These are phyloP conservation scores for Hypomyces rosellus DNA, from an alignment of 2,329 filamentous ascomycete genomes.

Conservation along the genomic window DNA sequence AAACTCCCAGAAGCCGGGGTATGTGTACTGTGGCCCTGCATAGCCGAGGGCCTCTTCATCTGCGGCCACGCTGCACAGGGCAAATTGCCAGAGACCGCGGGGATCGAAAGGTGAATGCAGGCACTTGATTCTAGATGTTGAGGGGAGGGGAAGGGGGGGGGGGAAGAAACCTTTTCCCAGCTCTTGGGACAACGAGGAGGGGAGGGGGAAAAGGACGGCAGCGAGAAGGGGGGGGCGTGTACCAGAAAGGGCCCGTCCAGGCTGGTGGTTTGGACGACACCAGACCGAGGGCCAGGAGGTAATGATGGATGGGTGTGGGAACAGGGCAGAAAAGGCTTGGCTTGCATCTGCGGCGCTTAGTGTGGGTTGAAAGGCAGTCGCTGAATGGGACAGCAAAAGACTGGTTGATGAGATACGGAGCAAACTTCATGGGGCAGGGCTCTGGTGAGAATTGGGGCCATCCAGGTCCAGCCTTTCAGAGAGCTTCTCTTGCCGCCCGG, in stretches of 20 bases:
- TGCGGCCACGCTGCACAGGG: constrained; percentile 27
- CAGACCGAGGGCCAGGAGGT: too few relatives aligned
- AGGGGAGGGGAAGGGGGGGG: neutral
- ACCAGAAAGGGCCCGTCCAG: neutral
- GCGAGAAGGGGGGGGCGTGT: neutral
- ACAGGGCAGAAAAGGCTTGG: constrained; percentile 1
- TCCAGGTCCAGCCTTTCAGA: constrained; percentile 31
- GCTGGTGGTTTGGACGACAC: too few relatives aligned
- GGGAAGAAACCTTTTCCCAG: too few relatives aligned
- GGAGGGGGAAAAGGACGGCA: neutral
- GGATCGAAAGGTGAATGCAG: too few relatives aligned
- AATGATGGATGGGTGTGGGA: neutral
- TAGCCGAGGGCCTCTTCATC: constrained; percentile 33
- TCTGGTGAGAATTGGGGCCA: constrained; percentile 13
- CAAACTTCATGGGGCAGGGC: constrained; percentile 11
- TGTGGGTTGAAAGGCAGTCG: constrained; percentile 3
- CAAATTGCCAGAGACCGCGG: constrained; percentile 19
- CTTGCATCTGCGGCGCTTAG: constrained; percentile 11
- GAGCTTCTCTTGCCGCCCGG: constrained; percentile 32
- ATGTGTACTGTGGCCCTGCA: constrained; percentile 26
- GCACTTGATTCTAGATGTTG: too few relatives aligned
- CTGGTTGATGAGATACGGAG: constrained; percentile 10
- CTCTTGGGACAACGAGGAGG: neutral
- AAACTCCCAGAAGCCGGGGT: constrained; percentile 1
- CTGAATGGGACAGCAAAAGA: constrained; percentile 5